Base-by-base conservation (phyloP, 1,284 basidiomycete genomes). In the Cryptococcus sp. region DNA sequence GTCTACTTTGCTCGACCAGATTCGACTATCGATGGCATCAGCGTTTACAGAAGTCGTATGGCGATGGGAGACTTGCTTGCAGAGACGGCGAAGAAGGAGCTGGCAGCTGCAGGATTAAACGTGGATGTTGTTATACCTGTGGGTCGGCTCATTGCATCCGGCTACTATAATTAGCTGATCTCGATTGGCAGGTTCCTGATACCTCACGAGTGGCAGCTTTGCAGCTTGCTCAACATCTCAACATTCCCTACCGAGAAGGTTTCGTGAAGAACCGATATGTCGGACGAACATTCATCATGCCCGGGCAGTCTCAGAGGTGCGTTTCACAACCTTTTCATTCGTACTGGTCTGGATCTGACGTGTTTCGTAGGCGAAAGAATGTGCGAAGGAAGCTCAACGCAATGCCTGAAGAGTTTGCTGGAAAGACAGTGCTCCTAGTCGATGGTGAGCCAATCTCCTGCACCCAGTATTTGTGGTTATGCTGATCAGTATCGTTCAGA, bases 201-300 rank as follows among this genome's bases (percentile, higher is more conserved):
- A 99, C 96, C 0, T 93, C 91, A 39, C 86, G 96, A 56, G 95
- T 98, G 0, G 94, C 96, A 8, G 96, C 96, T 4, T 80, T 99
- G 57, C 95, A 99, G 76, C 81, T 95, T 46, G 96, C 96, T 20
- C 95, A 99, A 78, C 89, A 87, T 72, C 83, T 99, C 50, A 77
- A 84, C 17, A 82, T 99, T 34, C 95, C 96, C 3, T 99, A 99
- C 80, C 86, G 96, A 50, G 96, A 99, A 81, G 96, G 96, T 3
- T 99, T 99, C 77, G 87, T 99, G 70, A 99, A 99, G 83, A 99
- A 99, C 79, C 87, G 96, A 47, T 99, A 99, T 80, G 92, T 99
- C 48, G 96, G 95, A 3, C 83, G 96, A 62, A 99, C 96, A 0
- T 99, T 99, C 78, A 99, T 99, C 80, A 99, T 99, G 96, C 95